Evolutionary conservation across 2,329 filamentous ascomycete species (phyloP).

Genomic region (Knufia petricola): DNA sequence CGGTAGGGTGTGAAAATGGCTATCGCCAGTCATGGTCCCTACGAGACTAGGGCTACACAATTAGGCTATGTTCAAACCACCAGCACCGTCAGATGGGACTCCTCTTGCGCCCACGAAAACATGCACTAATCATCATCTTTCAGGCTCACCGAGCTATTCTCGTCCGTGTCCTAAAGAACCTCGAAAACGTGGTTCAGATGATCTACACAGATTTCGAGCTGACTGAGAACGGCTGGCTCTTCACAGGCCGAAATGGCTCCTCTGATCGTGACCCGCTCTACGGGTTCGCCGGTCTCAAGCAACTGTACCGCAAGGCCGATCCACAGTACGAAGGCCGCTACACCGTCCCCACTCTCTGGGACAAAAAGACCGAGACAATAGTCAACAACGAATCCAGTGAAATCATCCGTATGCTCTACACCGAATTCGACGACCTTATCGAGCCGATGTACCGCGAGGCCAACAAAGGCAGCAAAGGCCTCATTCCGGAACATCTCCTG

Average conservation of each 20-base stretch:
- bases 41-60: too few relatives aligned
- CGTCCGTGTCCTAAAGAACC: conserved; percentile 41
- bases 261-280: conserved; percentile 57
- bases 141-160: conserved; percentile 44
- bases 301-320: conserved; percentile 66
- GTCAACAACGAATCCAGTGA: conserved; percentile 84
- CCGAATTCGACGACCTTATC: conserved; percentile 61
- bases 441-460: conserved; percentile 47
- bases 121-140: not conserved
- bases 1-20: not conserved
- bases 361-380: conserved; percentile 63
- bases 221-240: conserved; percentile 58
- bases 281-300: conserved; percentile 59
- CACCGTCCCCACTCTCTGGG: conserved; percentile 74
- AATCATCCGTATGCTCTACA: conserved; percentile 75
- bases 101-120: not conserved
- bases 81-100: too few relatives aligned
- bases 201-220: conserved; percentile 37
- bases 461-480: conserved; percentile 27
- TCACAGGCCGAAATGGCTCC: conserved; percentile 53
- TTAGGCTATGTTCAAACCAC: too few relatives aligned
- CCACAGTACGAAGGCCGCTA: conserved; percentile 62
- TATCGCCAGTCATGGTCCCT: not conserved
- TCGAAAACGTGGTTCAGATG: conserved; percentile 41
- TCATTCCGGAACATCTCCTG: conserved; percentile 56